phyloP scores from a whole-genome alignment of 73 alveolate genomes.

The Symbiodinium natans region DNA sequence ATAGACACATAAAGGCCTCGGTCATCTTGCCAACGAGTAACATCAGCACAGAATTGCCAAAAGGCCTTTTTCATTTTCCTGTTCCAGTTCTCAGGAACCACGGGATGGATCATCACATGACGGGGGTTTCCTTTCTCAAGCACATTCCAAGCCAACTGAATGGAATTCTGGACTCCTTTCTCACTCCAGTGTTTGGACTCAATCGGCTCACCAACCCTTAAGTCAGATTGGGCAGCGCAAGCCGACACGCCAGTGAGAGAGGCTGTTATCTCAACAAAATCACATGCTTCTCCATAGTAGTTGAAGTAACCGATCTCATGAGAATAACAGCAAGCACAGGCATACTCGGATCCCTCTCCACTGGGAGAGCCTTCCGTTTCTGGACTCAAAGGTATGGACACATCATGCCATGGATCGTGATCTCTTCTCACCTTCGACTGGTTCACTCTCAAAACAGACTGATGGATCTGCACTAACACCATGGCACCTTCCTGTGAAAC shows the following conservation, averaged over 20 bases:
- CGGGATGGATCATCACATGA: neutral
- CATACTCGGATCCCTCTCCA: no score
- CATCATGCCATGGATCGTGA: constrained; percentile 1
- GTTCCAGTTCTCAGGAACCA: neutral
- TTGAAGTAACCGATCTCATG: neutral
- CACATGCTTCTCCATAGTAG: neutral
- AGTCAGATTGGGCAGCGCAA: neutral
- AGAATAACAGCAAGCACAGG: neutral
- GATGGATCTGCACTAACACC: neutral
- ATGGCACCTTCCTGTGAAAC: neutral
- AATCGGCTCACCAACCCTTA: neutral
- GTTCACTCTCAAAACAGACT: neutral
- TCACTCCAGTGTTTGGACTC: neutral
- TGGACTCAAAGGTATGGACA: neutral
- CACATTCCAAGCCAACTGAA: no score
- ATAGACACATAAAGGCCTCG: neutral
- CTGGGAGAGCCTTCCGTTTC: no score
- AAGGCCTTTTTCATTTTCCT: neutral
- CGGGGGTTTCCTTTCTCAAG: neutral
- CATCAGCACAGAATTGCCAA: neutral
- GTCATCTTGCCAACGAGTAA: neutral
- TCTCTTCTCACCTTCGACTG: neutral
- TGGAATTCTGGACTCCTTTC: neutral
- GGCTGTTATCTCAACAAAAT: neutral
- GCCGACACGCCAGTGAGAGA: neutral